phyloP scores from a whole-genome alignment of 2,329 filamentous ascomycete species.

The Xylaria sp. region DNA sequence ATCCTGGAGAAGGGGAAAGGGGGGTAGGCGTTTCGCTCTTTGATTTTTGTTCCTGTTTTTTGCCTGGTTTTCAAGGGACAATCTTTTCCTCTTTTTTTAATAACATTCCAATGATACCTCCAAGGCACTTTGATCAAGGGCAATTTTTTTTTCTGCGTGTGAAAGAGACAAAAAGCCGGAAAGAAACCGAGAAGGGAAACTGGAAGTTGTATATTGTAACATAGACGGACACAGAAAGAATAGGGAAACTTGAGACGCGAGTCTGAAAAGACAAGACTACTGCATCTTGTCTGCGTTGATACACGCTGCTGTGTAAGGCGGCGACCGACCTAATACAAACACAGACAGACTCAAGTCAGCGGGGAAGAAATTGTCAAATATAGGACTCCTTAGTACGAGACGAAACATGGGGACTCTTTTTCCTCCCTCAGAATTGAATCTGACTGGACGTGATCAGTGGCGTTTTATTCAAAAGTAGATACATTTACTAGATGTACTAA shows the following conservation, averaged over 20 bases:
- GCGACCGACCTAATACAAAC: neutral
- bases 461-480: too few relatives aligned
- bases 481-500: too few relatives aligned
- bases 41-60: slow-evolving; percentile 1
- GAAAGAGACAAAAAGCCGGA: slow-evolving; percentile 15
- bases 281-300: neutral
- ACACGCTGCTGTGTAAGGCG: neutral
- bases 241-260: neutral
- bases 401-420: neutral
- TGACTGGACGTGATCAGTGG: neutral
- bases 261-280: neutral
- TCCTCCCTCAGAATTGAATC: neutral
- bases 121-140: slow-evolving; percentile 23
- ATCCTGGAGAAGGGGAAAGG: slow-evolving; percentile 4
- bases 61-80: neutral
- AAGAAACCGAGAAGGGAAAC: neutral
- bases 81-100: slow-evolving; percentile 12
- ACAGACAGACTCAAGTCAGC: neutral
- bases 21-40: slow-evolving; percentile 28
- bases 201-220: slow-evolving; percentile 32
- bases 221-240: slow-evolving; percentile 14
- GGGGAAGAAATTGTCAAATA: slow-evolving; percentile 9
- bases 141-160: neutral
- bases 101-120: slow-evolving; percentile 32
- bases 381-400: slow-evolving; percentile 1